Conservation (phyloP, 192 early-diverging fungal genomes). For the Coemansia sp. region DNA sequence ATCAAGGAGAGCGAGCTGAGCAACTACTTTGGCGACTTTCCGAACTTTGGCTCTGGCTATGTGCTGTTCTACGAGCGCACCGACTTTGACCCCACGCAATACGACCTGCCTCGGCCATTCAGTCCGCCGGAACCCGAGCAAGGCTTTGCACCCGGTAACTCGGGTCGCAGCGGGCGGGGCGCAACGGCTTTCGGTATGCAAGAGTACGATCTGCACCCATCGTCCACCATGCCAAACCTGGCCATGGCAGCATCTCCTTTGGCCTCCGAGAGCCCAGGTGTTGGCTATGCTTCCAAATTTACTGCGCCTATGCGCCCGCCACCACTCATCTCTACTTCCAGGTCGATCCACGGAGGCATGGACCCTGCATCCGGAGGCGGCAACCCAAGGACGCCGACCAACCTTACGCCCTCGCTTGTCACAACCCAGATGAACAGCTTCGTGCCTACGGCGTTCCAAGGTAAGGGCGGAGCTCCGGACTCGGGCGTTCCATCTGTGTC, state of each 20-base stretch:
- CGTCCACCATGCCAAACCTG: slow-evolving; percentile 36
- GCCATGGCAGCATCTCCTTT: neutral
- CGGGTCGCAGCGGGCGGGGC: neutral
- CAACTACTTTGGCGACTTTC: slow-evolving; percentile 79
- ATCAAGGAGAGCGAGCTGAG: slow-evolving; percentile 76
- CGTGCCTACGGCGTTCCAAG: neutral
- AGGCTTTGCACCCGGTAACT: neutral
- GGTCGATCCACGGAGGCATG: slow-evolving; percentile 23
- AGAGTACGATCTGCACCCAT: slow-evolving; percentile 10
- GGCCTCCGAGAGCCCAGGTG: neutral
- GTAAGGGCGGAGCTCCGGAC: neutral
- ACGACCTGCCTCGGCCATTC: slow-evolving; percentile 36
- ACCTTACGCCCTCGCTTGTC: slow-evolving; percentile 11
- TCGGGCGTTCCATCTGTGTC: neutral
- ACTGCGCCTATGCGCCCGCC: slow-evolving; percentile 39
- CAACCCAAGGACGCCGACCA: slow-evolving; percentile 9
- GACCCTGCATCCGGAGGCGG: neutral
- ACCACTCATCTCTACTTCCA: slow-evolving; percentile 38
- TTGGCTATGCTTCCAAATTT: slow-evolving; percentile 7
- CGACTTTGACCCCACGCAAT: slow-evolving; percentile 44
- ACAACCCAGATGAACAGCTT: slow-evolving; percentile 9
- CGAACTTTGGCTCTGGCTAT: slow-evolving; percentile 75
- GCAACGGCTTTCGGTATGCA: neutral
- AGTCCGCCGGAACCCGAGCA: neutral
- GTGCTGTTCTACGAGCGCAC: slow-evolving; percentile 75